phyloP scores from a whole-genome alignment of 305 asterid species.

The Ajuga reptans region DNA sequence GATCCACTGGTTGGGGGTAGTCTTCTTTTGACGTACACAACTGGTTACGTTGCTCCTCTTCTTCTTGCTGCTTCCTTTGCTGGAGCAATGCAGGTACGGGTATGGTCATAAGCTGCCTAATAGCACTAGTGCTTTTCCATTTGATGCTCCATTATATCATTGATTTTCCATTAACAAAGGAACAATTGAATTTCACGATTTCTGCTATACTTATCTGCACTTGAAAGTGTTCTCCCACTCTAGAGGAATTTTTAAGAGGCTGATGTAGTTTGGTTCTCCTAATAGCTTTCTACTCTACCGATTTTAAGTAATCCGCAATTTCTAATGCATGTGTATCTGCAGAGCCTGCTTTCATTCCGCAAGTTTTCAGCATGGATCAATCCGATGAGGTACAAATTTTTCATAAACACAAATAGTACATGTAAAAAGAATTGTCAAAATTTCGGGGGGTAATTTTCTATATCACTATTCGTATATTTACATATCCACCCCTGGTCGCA shows the following conservation, averaged over 20 bases:
- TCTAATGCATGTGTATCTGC: conserved; percentile 30
- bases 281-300: background rate
- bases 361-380: conserved; percentile 85
- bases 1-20: conserved; percentile 87
- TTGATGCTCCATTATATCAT: background rate
- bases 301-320: background rate
- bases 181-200: background rate
- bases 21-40: conserved; percentile 81
- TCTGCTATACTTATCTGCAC: background rate
- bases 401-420: background rate
- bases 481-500: background rate
- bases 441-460: too few relatives aligned
- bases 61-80: conserved; percentile 98
- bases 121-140: background rate
- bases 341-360: conserved; percentile 82
- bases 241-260: background rate
- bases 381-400: conserved; percentile 50
- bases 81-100: conserved; percentile 86
- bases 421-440: too few relatives aligned
- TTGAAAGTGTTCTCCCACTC: background rate
- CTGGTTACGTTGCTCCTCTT: conserved; percentile 90
- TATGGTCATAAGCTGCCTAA: background rate
- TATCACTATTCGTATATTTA: too few relatives aligned
- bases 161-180: background rate
- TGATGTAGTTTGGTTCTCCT: background rate